Base-by-base conservation (phyloP, 768 basidiomycete species). In the Boletus coccyginus region DNA sequence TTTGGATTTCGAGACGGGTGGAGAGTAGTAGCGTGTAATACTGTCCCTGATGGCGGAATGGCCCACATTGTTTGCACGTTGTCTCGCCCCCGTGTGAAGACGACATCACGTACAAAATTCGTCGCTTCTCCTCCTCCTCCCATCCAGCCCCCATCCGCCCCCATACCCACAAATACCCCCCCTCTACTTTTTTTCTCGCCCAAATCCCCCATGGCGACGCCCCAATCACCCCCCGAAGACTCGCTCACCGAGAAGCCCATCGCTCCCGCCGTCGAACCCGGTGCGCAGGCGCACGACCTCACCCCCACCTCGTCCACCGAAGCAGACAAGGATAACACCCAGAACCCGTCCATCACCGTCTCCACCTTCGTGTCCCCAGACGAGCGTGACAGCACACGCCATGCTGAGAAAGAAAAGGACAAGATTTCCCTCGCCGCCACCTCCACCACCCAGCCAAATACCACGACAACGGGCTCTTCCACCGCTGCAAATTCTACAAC, bases 391-490 rank as follows among this genome's bases (percentile, higher is more conserved):
- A 70, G 61, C 43, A 53, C 67, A 21, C 72, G 69, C 57, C 59
- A 60, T n/a, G 52, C 53, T 58, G 73, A 76, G 27, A 71, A 67
- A 41, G 77, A 78, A 66, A 77, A 72, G 66, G 79, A 80, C 65
- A 78, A 77, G 66, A 77, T 70, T 53, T 80, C 78, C 9, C 68
- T 79, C 21, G 69, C 75, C 38, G 78, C 78, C 46, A 75, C 77
- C 43, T 74, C 76, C 2, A 67, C 75, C 46, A 80, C 71, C 10
- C 76, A 76, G 29, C 74, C 77, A 45, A 67, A 77, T 57, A 71
- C 76, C 32, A 59, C 59, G 33, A 43, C 57, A 48, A 59, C 65
- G 13, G 59, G 56, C 3, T 69, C 68, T 53, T 61, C 67, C 7
- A 58, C 54, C 1, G 59, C 65, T 21, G 62, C 56, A 14, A 67